Conservation (phyloP, 306 rosid genomes). For the Morella rubra region DNA sequence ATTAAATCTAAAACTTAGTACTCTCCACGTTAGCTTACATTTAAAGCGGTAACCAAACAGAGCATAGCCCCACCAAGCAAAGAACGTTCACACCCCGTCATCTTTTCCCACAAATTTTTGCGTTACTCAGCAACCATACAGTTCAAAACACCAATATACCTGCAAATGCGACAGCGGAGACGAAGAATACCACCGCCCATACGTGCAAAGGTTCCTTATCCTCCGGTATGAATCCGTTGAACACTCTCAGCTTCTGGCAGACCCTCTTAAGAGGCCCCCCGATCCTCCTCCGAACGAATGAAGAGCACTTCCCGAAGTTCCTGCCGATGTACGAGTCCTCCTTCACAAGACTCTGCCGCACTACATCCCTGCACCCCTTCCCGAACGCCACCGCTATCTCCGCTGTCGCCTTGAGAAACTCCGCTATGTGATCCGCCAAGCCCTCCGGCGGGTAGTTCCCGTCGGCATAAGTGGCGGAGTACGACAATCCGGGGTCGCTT, state of each 20-base stretch:
- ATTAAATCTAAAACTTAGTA: background rate
- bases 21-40: background rate
- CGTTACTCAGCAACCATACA: constrained; percentile 20
- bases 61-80: background rate
- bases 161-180: constrained; percentile 58
- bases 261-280: constrained; percentile 45
- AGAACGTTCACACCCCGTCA: background rate
- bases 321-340: constrained; percentile 52
- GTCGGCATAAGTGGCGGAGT: background rate
- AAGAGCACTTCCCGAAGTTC: constrained; percentile 58
- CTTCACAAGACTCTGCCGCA: constrained; percentile 67
- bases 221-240: constrained; percentile 72
- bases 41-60: constrained; percentile 15
- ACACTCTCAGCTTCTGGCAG: constrained; percentile 42
- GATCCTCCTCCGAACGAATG: constrained; percentile 36
- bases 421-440: constrained; percentile 48
- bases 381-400: constrained; percentile 83
- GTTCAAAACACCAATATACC: constrained; percentile 43
- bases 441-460: constrained; percentile 32
- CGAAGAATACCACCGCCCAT: constrained; percentile 62
- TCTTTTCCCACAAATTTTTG: background rate
- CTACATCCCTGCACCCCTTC: constrained; percentile 87
- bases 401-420: constrained; percentile 70
- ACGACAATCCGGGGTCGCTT: background rate
- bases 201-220: constrained; percentile 87